phyloP scores from a whole-genome alignment of 2,329 filamentous ascomycete genomes.

The Aspergillus intermedius region DNA sequence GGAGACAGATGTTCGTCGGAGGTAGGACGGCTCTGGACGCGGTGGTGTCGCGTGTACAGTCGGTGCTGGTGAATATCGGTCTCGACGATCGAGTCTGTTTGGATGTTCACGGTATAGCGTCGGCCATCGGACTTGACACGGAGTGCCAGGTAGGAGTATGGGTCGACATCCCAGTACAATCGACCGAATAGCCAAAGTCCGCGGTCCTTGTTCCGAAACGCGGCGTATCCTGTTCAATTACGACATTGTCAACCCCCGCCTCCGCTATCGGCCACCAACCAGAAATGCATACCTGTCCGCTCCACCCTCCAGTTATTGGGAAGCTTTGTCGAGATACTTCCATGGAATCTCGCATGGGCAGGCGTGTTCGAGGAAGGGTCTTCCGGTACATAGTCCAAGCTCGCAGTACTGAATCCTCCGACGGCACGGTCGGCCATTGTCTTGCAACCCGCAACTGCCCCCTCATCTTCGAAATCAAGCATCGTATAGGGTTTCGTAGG shows the following conservation, averaged over 20 bases:
- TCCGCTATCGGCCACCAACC: neutral
- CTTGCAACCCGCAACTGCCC: conserved; percentile 46
- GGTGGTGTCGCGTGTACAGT: conserved; percentile 52
- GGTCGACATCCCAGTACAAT: conserved; percentile 80
- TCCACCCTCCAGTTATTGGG: conserved; percentile 54
- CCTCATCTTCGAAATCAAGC: conserved; percentile 37
- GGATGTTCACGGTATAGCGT: conserved; percentile 90
- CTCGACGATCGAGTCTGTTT: conserved; percentile 87
- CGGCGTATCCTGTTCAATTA: conserved; percentile 69
- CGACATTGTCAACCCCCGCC: neutral
- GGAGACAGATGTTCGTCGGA: conserved; percentile 11
- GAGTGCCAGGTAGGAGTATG: conserved; percentile 79
- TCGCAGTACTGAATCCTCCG: conserved; percentile 72
- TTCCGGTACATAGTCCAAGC: conserved; percentile 60
- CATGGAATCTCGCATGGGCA: conserved; percentile 74
- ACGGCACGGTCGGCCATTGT: conserved; percentile 81
- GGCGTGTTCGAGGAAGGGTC: conserved; percentile 40
- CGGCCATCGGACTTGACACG: conserved; percentile 85
- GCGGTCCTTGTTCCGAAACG: conserved; percentile 76
- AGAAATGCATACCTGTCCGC: conserved; percentile 28
- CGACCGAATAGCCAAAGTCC: conserved; percentile 77
- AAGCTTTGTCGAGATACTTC: conserved; percentile 77
- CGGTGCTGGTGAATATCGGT: conserved; percentile 96
- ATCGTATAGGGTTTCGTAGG: conserved; percentile 35
- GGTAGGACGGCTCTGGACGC: conserved; percentile 15